Conservation (phyloP, 2,329 filamentous ascomycete genomes). For the Trichophyton verrucosum region DNA sequence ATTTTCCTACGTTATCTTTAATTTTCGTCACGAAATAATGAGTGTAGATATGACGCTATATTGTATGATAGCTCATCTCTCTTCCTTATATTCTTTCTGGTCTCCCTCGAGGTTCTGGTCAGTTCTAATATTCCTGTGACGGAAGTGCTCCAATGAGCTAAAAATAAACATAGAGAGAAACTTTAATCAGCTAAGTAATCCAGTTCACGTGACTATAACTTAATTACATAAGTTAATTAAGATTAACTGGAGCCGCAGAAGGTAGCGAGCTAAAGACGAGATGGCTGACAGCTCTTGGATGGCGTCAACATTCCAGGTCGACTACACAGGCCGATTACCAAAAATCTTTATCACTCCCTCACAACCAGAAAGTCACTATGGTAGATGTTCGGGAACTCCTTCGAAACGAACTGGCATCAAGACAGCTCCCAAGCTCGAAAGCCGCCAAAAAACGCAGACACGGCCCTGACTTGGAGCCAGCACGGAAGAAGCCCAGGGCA, state of each 20-base stretch:
- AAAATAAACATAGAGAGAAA: too few relatives aligned
- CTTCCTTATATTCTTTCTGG: too few relatives aligned
- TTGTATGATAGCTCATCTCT: too few relatives aligned
- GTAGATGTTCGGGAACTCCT: conserved; percentile 66
- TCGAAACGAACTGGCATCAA: conserved; percentile 61
- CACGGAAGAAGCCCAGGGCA: conserved; percentile 33
- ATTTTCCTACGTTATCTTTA: not conserved
- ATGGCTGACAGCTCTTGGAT: too few relatives aligned
- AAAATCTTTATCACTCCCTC: not conserved
- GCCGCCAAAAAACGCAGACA: conserved; percentile 45
- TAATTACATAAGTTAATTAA: too few relatives aligned
- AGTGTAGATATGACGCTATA: not conserved
- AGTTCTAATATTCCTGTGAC: too few relatives aligned
- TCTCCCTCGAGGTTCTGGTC: too few relatives aligned
- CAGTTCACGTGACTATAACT: too few relatives aligned
- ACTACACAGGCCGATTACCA: not conserved
- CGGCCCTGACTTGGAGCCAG: conserved; percentile 28
- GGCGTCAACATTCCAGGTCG: not conserved
- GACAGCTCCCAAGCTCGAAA: conserved; percentile 53
- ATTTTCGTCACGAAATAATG: not conserved
- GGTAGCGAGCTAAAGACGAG: too few relatives aligned
- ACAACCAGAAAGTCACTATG: conserved; percentile 38
- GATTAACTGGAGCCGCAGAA: too few relatives aligned
- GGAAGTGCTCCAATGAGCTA: too few relatives aligned
- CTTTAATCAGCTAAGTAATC: too few relatives aligned